Base-by-base conservation (phyloP, 768 basidiomycete species). In the Amanita subjunquillea region DNA sequence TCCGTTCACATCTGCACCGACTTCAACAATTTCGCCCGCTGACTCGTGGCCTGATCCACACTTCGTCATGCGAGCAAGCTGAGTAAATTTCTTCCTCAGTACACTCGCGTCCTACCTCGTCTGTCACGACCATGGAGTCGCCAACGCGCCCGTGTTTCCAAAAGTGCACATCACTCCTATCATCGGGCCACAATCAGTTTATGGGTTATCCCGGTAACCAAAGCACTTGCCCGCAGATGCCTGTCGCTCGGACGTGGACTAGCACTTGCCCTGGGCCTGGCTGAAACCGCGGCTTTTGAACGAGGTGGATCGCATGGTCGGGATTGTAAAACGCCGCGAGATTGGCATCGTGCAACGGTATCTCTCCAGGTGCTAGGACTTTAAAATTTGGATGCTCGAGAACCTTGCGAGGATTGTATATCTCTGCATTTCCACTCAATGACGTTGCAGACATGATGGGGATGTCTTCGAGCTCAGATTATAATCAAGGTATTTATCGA, bases 21-120 rank as follows among this genome's bases (percentile, higher is more conserved):
- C 71, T 62, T 82, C 79, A 30, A 77, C 69, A 17, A 85, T 74
- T 61, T 83, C 79, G 22, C 83, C 83, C 32, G 83, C 83, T 50
- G 82, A 83, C 63, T 85, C 83, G 55, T 85, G 83, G 29, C 83
- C 83, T 41, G 81, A 80, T 34, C 82, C 82, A 53, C 82, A 83
- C 81, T 83, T 25, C 7, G 42, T 37, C 17, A 15, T 25, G 25
- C 22, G 8, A 2, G 45, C 32, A 41, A 50, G 42, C 47, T 1
- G 23, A 36, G 32, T 38, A n/a, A 1, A n/a, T 17, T n/a, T 30
- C 8, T 12, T 27, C 44, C 17, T 30, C 42, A 27, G 15, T 17
- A 17, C 3, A 51, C 41, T 32, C 27, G 42, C 40, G 39, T 53
- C 60, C 55, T 53, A 79, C 81, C 67, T 84, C 82, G 55, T 83